A percentile compares a stretch with the other conserved stretches of the same genome.
phyloP scores from a whole-genome alignment of 768 basidiomycete genomes.

The Rhizopogon roseolus region DNA sequence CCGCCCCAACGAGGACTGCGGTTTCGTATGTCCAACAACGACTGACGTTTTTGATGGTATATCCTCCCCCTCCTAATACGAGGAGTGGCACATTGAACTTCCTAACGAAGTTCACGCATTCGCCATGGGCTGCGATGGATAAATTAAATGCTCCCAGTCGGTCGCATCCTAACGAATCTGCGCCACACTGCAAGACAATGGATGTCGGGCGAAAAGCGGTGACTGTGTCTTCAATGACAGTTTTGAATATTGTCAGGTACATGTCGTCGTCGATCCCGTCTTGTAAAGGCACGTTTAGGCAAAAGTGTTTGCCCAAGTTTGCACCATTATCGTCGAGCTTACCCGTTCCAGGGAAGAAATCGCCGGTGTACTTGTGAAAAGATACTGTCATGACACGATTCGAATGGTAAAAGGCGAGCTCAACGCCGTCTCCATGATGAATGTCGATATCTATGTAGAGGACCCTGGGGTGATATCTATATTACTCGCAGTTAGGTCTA shows the following conservation, averaged over 20 bases:
- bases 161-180: conserved; percentile 93
- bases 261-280: conserved; percentile 98
- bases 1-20: conserved; percentile 79
- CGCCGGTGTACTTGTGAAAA: conserved; percentile 98
- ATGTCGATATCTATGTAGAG: conserved; percentile 99
- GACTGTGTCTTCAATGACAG: conserved; percentile 92
- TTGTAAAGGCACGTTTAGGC: conserved; percentile 88
- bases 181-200: conserved; percentile 96
- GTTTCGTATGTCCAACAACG: conserved; percentile 99
- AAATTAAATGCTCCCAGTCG: conserved; percentile 96
- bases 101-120: conserved; percentile 96
- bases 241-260: conserved; percentile 93
- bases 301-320: conserved; percentile 90
- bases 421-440: conserved; percentile 97
- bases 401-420: conserved; percentile 95
- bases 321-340: conserved; percentile 90
- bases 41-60: conserved; percentile 94
- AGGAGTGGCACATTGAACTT: conserved; percentile 88
- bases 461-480: conserved; percentile 87
- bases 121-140: conserved; percentile 95
- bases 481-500: not conserved
- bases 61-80: conserved; percentile 93
- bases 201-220: conserved; percentile 81
- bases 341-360: conserved; percentile 98
- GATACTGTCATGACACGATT: conserved; percentile 99